Conservation (phyloP, 2,329 filamentous ascomycete species). For the Phialophora expanda region DNA sequence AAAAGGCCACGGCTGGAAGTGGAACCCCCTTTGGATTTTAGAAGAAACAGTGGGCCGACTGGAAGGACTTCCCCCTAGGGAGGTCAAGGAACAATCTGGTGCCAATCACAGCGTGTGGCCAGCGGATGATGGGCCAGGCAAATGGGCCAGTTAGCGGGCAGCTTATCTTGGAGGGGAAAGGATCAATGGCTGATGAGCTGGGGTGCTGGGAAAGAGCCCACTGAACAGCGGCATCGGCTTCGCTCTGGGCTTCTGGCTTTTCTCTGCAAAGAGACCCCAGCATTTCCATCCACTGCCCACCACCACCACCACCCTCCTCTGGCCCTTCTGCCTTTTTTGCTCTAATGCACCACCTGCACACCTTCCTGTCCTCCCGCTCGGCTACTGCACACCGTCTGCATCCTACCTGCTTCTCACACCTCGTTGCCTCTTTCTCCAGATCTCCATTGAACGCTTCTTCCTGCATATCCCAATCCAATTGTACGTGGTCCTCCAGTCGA, state of each 20-base stretch:
- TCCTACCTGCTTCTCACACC: constrained; percentile 36
- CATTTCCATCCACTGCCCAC: constrained; percentile 9
- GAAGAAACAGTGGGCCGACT: constrained; percentile 6
- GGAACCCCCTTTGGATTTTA: constrained; percentile 9
- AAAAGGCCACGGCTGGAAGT: constrained; percentile 15
- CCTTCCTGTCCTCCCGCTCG: constrained; percentile 36
- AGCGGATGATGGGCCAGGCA: constrained; percentile 6
- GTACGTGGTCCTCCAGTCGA: constrained; percentile 17
- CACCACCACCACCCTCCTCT: constrained; percentile 8
- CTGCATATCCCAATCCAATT: constrained; percentile 30
- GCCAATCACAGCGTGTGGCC: constrained; percentile 25
- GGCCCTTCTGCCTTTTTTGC: constrained; percentile 27
- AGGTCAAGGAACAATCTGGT: constrained; percentile 24
- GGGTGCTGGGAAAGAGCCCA: constrained; percentile 14
- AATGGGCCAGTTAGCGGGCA: constrained; percentile 15
- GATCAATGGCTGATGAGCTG: constrained; percentile 13
- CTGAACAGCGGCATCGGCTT: constrained; percentile 18
- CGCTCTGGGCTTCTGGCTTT: constrained; percentile 2
- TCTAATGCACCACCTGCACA: constrained; percentile 38
- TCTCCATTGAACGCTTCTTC: constrained; percentile 35
- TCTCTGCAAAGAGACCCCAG: constrained; percentile 3
- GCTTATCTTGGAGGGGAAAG: constrained; percentile 9
- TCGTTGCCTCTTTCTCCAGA: constrained; percentile 37
- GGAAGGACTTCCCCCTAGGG: constrained; percentile 16
- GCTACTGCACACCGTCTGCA: constrained; percentile 37